Percentiles rank a stretch among this genome's conserved stretches.
Evolutionary conservation across 2,329 filamentous ascomycete species (phyloP).

Genomic region (Teratosphaeria viscida): DNA sequence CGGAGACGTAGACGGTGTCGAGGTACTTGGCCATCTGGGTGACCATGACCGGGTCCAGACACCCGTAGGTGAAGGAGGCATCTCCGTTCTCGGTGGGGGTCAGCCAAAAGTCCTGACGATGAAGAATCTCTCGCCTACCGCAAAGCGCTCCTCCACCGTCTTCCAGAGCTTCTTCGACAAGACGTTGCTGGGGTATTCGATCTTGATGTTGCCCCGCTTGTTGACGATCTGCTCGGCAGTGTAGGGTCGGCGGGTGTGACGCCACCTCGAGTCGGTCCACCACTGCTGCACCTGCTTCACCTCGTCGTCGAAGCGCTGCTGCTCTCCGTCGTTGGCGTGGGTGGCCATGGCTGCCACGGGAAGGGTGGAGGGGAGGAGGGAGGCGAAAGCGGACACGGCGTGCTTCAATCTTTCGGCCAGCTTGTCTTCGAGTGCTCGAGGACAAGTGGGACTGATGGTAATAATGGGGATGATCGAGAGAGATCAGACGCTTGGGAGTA

Average conservation of each 20-base stretch:
- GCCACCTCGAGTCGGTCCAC: slow-evolving; percentile 90
- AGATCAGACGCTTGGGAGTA: background rate
- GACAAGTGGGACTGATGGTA: background rate
- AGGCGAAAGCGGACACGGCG: slow-evolving; percentile 20
- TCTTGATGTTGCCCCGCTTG: slow-evolving; percentile 83
- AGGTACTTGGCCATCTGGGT: slow-evolving; percentile 99
- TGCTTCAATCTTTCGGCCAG: slow-evolving; percentile 27
- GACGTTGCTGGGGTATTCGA: slow-evolving; percentile 81
- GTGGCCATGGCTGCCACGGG: slow-evolving; percentile 16
- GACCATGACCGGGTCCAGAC: slow-evolving; percentile 94
- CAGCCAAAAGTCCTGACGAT: background rate
- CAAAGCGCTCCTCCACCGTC: slow-evolving; percentile 76
- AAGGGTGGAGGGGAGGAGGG: slow-evolving; percentile 16
- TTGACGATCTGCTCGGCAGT: slow-evolving; percentile 94
- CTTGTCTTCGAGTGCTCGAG: slow-evolving; percentile 7
- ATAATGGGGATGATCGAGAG: background rate
- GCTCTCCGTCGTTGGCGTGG: slow-evolving; percentile 47
- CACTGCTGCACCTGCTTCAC: slow-evolving; percentile 83
- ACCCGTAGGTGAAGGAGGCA: slow-evolving; percentile 91
- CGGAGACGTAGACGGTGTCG: slow-evolving; percentile 96
- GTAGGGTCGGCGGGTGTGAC: slow-evolving; percentile 82
- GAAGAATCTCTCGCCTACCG: slow-evolving; percentile 42
- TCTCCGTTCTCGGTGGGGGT: slow-evolving; percentile 53
- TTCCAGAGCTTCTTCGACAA: slow-evolving; percentile 92
- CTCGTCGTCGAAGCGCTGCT: slow-evolving; percentile 67